phyloP scores from a whole-genome alignment of 129 eudicot species.

The Oenanthe sinensis region DNA sequence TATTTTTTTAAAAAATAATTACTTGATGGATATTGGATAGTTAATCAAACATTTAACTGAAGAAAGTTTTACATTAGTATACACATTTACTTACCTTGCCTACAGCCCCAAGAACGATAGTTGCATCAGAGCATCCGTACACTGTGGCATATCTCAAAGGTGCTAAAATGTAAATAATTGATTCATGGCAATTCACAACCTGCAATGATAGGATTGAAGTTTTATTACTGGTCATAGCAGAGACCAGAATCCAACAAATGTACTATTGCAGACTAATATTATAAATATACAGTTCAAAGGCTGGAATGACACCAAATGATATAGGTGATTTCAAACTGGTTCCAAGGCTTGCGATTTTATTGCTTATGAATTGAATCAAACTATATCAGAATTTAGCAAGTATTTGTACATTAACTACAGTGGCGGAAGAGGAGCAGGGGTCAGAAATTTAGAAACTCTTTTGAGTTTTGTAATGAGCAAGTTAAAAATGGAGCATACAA shows the following conservation, averaged over 20 bases:
- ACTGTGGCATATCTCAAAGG: constrained; percentile 82
- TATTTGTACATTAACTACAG: not conserved
- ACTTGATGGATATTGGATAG: not conserved
- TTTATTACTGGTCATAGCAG: not conserved
- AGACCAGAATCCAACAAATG: not conserved
- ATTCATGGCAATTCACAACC: constrained; percentile 92
- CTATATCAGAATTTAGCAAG: not conserved
- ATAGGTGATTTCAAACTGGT: not conserved
- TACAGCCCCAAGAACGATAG: constrained; percentile 92
- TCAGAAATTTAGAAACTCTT: not conserved
- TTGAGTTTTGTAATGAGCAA: not conserved
- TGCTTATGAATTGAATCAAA: not conserved
- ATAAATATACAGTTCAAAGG: not conserved
- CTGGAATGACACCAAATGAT: not conserved
- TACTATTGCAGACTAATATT: not conserved
- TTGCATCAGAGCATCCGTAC: constrained; percentile 97
- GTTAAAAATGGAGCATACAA: not conserved
- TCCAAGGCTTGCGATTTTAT: not conserved
- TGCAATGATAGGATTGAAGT: constrained; percentile 28
- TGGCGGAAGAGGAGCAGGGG: not conserved
- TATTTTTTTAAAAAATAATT: not conserved
- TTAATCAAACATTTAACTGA: not conserved
- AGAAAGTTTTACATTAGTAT: not conserved
- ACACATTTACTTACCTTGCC: constrained; percentile 66
- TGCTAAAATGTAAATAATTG: constrained; percentile 85